Base-by-base conservation (phyloP, 2,329 filamentous ascomycete species). In the Fusarium drepaniforme region DNA sequence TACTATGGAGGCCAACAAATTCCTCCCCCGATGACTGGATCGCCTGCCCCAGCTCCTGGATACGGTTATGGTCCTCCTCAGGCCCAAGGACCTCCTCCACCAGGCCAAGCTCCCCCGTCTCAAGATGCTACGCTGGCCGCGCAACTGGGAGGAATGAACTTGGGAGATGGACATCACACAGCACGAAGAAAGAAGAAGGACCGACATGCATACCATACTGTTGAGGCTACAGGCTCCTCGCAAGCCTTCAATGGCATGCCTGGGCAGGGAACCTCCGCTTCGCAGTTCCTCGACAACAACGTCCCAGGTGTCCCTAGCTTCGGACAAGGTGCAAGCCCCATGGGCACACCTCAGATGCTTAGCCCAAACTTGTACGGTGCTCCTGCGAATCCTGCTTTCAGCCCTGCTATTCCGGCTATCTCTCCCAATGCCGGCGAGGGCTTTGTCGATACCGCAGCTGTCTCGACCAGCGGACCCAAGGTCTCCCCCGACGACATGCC, bases 401-500 rank as follows among this genome's bases (percentile, higher is more conserved):
- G 74, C 8, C 76, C 80, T 56, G 63, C 69, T 21, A 60, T 64
- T 16, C 74, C 79, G 9, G 72, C 75, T 18, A 73, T 77, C 15
- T 75, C 80, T 30, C 68, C 75, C n/a, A 76, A 80, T 60, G 75
- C 79, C 57, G 75, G 69, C 18, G 73, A 79, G 38, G 74, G 79
- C 38, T 80, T 83, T 30, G 78, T 83, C 33, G 78, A 80, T 30
- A 74, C 81, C 11, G 78, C 83, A 13, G 80, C 80, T 42, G 79
- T 84, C 49, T 75, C 84, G 38, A 78, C 82, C 13, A 71, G 77
- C 11, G 83, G 83, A 13, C 75, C 80, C 62, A 91, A 92, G 79
- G 94, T 98, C 64, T 95, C 98, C 72, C 92, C 95, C 21, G 95
- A 98, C 80, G 94, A 98, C 79, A 94, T 98, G 78, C 97, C 97